phyloP scores from a whole-genome alignment of 2,329 filamentous ascomycete genomes.

The Sclerotinia borealis region DNA sequence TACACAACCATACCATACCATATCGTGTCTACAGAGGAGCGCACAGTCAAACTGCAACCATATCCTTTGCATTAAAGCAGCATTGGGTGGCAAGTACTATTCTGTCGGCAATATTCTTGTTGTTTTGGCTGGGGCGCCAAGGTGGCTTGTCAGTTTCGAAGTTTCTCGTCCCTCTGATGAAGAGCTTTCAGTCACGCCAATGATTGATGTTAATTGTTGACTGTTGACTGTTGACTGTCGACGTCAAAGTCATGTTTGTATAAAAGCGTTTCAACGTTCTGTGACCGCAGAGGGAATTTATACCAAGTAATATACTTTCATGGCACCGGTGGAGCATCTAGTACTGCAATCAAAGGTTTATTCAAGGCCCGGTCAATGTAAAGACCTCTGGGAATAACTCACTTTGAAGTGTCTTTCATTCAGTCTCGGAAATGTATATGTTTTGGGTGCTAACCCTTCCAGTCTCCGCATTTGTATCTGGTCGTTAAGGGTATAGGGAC shows the following conservation, averaged over 20 bases:
- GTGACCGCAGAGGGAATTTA: background rate
- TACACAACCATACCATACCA: background rate
- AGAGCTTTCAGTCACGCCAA: background rate
- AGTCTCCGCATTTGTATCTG: background rate
- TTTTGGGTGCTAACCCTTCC: background rate
- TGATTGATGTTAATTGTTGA: background rate
- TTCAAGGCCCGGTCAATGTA: background rate
- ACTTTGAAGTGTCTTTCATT: background rate
- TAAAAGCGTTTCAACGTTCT: background rate
- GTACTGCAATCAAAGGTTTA: background rate
- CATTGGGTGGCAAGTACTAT: constrained; percentile 8
- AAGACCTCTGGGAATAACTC: background rate
- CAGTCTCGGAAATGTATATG: background rate
- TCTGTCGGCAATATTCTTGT: background rate
- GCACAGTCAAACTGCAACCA: background rate
- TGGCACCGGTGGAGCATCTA: background rate
- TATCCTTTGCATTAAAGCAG: background rate
- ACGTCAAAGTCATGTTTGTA: background rate
- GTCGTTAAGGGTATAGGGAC: background rate
- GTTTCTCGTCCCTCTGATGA: background rate
- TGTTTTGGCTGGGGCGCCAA: background rate
- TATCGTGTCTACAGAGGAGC: constrained; percentile 4
- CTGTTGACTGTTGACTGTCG: background rate
- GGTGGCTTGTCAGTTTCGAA: background rate
- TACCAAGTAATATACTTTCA: background rate